A percentile compares a stretch with the other conserved stretches of the same genome.
Evolutionary conservation across 192 early-diverging fungal species (phyloP).

Genomic region (Gorgonomyces haynaldii): DNA sequence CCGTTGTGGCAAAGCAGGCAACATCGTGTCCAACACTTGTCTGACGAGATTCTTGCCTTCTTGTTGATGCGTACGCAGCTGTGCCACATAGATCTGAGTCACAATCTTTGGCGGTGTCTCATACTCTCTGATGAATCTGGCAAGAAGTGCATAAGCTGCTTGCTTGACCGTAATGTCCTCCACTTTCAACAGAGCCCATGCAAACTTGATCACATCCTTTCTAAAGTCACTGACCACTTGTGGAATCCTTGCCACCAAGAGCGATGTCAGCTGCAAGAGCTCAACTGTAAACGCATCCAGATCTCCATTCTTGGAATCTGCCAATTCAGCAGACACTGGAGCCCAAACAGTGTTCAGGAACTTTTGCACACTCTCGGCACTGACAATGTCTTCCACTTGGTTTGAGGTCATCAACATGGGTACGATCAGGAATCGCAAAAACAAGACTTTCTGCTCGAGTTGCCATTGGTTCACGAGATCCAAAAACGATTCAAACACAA

Average conservation of each 20-base stretch:
- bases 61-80: constrained; percentile 79
- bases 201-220: constrained; percentile 91
- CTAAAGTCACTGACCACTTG: constrained; percentile 61
- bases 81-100: constrained; percentile 73
- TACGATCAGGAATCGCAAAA: constrained; percentile 71
- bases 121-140: constrained; percentile 85
- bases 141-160: constrained; percentile 85
- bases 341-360: constrained; percentile 53
- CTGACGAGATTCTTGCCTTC: constrained; percentile 81
- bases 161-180: constrained; percentile 95
- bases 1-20: constrained; percentile 75
- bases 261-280: constrained; percentile 80
- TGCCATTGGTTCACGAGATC: constrained; percentile 49
- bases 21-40: constrained; percentile 86
- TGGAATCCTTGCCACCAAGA: constrained; percentile 74
- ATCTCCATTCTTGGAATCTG: constrained; percentile 12
- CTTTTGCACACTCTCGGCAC: constrained; percentile 43
- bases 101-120: constrained; percentile 77
- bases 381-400: constrained; percentile 42
- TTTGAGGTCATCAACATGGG: constrained; percentile 63
- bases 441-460: constrained; percentile 57
- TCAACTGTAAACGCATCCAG: constrained; percentile 50
- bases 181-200: constrained; percentile 64
- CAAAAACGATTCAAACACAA: constrained; percentile 67
- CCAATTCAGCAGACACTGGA: constrained; percentile 5